Percentiles rank a stretch among this genome's conserved stretches.
Evolutionary conservation across 768 basidiomycete species (phyloP).

Genomic region (Pulveroboletus frians): DNA sequence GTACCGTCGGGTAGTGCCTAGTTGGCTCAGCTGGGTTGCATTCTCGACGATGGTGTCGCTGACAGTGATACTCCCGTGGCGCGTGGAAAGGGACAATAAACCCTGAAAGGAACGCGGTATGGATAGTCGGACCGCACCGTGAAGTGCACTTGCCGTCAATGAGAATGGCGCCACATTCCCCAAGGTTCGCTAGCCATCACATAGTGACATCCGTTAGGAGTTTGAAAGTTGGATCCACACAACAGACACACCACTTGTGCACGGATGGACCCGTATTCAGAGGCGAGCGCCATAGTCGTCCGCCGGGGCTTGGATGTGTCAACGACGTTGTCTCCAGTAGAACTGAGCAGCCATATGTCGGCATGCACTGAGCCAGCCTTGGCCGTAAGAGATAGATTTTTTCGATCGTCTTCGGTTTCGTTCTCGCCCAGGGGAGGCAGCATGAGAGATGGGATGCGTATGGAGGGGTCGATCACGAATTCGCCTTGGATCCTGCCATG

Average conservation of each 20-base stretch:
- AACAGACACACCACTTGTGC: conserved; percentile 18
- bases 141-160: conserved; percentile 3
- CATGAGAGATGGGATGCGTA: conserved; percentile 35
- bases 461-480: conserved; percentile 42
- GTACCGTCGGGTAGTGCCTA: conserved; percentile 11
- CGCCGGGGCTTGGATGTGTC: conserved; percentile 8
- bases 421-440: conserved; percentile 35
- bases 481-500: conserved; percentile 16
- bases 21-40: conserved; percentile 21
- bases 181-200: conserved; percentile 9
- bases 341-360: conserved; percentile 35
- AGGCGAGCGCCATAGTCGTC: conserved; percentile 19
- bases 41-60: conserved; percentile 11
- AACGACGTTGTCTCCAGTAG: neutral
- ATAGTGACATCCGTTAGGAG: neutral
- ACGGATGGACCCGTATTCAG: conserved; percentile 14
- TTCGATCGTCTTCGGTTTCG: conserved; percentile 37
- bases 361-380: conserved; percentile 34
- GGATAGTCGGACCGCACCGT: conserved; percentile 14
- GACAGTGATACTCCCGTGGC: conserved; percentile 14
- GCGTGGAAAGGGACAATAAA: conserved; percentile 14
- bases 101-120: conserved; percentile 24
- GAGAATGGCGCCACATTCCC: conserved; percentile 13
- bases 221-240: neutral
- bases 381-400: conserved; percentile 35